Evolutionary conservation across 164 flowering plant genomes (phyloP).

Genomic region (Stephania cephalantha): DNA sequence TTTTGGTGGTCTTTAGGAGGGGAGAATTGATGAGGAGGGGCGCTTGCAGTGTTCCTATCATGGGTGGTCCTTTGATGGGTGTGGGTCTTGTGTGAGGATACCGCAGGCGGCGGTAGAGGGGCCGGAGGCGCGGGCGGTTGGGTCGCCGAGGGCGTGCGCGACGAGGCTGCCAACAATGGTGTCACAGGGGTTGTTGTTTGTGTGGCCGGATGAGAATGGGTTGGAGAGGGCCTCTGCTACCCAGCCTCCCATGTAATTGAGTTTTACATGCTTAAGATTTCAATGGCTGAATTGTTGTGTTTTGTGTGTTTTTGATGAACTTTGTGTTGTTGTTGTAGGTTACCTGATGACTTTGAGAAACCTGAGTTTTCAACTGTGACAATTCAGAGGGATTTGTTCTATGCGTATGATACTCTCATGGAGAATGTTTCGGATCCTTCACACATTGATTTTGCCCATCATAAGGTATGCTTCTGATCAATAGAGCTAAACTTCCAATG

Average conservation of each 20-base stretch:
- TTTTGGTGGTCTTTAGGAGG: conserved; percentile 45
- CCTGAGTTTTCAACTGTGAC: conserved; percentile 83
- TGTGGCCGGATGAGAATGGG: conserved; percentile 98
- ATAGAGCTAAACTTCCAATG: neutral
- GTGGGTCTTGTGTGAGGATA: conserved; percentile 69
- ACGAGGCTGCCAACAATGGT: conserved; percentile 75
- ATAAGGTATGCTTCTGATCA: conserved; percentile 43
- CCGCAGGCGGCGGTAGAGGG: conserved; percentile 82
- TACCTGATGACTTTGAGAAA: conserved; percentile 85
- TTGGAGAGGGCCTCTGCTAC: conserved; percentile 75
- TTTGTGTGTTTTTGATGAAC: neutral
- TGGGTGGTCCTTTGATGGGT: conserved; percentile 86
- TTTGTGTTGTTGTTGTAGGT: conserved; percentile 32
- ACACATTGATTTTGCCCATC: conserved; percentile 98
- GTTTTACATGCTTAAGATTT: neutral
- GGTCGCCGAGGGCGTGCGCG: conserved; percentile 78
- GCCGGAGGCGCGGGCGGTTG: conserved; percentile 77
- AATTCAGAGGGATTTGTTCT: conserved; percentile 87
- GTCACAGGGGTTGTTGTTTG: conserved; percentile 95
- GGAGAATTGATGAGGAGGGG: conserved; percentile 89
- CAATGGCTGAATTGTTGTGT: neutral
- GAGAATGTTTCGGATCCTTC: conserved; percentile 99
- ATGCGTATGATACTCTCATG: conserved; percentile 97
- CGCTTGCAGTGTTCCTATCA: conserved; percentile 91
- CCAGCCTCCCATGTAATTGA: conserved; percentile 58